A percentile compares a stretch with the other conserved stretches of the same genome.
Evolutionary conservation across 495 filamentous ascomycete species (phyloP).

Genomic region (Tuber umbilicatum): DNA sequence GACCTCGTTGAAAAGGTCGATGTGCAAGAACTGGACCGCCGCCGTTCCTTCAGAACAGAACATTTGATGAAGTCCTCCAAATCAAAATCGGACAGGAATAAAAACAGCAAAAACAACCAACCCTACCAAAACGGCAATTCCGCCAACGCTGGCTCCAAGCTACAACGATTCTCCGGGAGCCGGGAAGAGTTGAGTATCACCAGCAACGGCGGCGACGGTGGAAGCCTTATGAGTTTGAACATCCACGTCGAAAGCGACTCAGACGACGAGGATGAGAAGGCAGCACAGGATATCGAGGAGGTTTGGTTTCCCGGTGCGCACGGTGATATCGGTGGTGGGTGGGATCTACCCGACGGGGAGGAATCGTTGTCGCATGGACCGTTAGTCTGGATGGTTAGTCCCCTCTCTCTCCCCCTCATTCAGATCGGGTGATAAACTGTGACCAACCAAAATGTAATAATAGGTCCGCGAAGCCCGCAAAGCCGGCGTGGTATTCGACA

Average conservation of each 20-base stretch:
- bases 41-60: conserved; percentile 21
- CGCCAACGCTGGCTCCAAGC: background rate
- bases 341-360: conserved; percentile 56
- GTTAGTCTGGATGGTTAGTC: conserved; percentile 70
- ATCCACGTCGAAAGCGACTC: conserved; percentile 17
- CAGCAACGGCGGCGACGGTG: background rate
- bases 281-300: conserved; percentile 68
- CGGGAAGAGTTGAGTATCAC: conserved; percentile 16
- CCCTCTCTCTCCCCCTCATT: background rate
- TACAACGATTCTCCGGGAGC: conserved; percentile 16
- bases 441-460: background rate
- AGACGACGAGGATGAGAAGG: conserved; percentile 53
- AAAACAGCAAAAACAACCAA: conserved; percentile 2
- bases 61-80: conserved; percentile 1
- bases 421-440: background rate
- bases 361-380: conserved; percentile 65
- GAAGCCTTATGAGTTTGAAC: conserved; percentile 20
- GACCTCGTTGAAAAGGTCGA: conserved; percentile 37
- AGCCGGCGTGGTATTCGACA: conserved; percentile 66
- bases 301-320: conserved; percentile 81
- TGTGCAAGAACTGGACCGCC: conserved; percentile 11
- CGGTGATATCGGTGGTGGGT: conserved; percentile 78
- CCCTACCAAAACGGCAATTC: background rate
- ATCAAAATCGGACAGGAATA: background rate
- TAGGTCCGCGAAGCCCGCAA: conserved; percentile 57